phyloP scores from a whole-genome alignment of 1,139 yeast species.

The Geotrichum macrosporum region DNA sequence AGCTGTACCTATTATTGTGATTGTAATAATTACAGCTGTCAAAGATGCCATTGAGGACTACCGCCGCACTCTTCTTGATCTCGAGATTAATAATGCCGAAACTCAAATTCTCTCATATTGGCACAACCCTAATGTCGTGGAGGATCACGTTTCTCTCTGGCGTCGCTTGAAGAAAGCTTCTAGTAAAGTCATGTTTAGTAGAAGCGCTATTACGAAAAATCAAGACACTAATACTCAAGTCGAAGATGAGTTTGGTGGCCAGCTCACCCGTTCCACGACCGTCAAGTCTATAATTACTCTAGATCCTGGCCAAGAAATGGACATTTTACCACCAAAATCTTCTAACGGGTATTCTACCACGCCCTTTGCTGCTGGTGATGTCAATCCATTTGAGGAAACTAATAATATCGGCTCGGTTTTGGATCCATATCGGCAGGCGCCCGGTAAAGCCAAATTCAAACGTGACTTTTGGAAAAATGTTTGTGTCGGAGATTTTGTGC shows the following conservation, averaged over 20 bases:
- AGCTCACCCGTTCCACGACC: constrained; percentile 17
- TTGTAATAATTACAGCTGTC: constrained; percentile 79
- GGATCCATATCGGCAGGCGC: constrained; percentile 34
- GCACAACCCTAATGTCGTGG: constrained; percentile 72
- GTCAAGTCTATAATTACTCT: constrained; percentile 20
- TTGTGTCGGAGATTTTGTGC: constrained; percentile 80
- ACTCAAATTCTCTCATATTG: constrained; percentile 72
- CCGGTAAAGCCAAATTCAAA: constrained; percentile 50
- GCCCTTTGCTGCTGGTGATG: constrained; percentile 16
- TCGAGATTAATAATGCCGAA: constrained; percentile 80
- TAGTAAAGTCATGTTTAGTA: constrained; percentile 35
- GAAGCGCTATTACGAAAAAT: background rate
- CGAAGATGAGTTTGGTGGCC: constrained; percentile 26
- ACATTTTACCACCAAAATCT: constrained; percentile 21
- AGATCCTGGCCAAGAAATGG: constrained; percentile 19
- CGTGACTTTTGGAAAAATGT: constrained; percentile 84
- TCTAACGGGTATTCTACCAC: constrained; percentile 1
- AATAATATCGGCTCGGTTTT: constrained; percentile 31
- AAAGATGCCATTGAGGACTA: constrained; percentile 96
- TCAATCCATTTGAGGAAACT: constrained; percentile 18
- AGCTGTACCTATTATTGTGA: constrained; percentile 90
- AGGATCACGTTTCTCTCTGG: constrained; percentile 61
- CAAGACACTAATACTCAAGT: constrained; percentile 8
- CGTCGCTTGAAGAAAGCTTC: constrained; percentile 55
- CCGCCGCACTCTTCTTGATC: constrained; percentile 71